Percentiles rank a stretch among this genome's conserved stretches.
Conservation (phyloP, 2,329 filamentous ascomycete genomes). For the Venturia effusa region DNA sequence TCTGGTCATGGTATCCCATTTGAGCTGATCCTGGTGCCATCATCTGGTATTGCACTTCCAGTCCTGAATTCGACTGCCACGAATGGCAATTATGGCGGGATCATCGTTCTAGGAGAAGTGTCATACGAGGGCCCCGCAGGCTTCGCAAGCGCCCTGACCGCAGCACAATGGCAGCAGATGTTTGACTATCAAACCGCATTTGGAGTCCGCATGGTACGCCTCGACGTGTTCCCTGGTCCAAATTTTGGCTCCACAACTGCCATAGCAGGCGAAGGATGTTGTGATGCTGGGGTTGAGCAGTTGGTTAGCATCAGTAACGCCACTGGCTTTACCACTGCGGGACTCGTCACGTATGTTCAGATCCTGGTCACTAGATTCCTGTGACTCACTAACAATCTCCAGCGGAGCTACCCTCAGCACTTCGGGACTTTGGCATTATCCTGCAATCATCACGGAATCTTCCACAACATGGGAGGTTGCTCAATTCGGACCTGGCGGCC, state of each 20-base stretch:
- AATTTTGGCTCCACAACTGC: constrained; percentile 28
- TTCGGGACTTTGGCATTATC: constrained; percentile 44
- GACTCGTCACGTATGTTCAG: constrained; percentile 26
- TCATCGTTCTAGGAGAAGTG: constrained; percentile 39
- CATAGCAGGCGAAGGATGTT: constrained; percentile 33
- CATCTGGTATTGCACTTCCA: constrained; percentile 37
- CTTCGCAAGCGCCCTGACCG: constrained; percentile 34
- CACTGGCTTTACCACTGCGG: constrained; percentile 40
- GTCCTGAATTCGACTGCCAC: constrained; percentile 29
- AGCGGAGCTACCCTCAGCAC: constrained; percentile 37
- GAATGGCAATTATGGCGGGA: constrained; percentile 43
- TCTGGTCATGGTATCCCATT: constrained; percentile 46
- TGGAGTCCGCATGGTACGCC: constrained; percentile 45
- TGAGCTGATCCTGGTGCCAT: constrained; percentile 38
- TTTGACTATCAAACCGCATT: constrained; percentile 44
- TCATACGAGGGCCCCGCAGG: constrained; percentile 35
- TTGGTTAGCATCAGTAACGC: constrained; percentile 39
- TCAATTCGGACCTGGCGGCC: constrained; percentile 32
- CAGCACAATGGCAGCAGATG: constrained; percentile 40
- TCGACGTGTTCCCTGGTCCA: constrained; percentile 40
- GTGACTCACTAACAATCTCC: neutral
- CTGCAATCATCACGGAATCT: constrained; percentile 38
- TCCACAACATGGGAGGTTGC: constrained; percentile 39
- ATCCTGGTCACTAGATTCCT: neutral
- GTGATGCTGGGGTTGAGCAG: constrained; percentile 38